Percentiles rank a stretch among this genome's conserved stretches.
These are phyloP conservation scores for Wickerhamiella galacta DNA, from an alignment of 805 yeast genomes.

Conservation along the genomic window DNA sequence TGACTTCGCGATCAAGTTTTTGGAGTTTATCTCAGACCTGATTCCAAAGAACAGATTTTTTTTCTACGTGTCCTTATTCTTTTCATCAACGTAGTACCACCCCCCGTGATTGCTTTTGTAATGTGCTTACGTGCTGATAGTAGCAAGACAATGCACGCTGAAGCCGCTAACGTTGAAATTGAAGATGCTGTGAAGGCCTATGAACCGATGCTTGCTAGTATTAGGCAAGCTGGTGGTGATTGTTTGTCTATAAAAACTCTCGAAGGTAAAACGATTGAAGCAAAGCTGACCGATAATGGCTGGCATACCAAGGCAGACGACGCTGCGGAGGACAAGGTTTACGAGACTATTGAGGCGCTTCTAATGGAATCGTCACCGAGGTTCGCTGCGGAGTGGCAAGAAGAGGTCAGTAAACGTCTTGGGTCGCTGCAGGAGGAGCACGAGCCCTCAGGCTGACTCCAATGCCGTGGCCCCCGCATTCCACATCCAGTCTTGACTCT, in stretches of 20 bases:
- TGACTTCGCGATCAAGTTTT: too few species aligned
- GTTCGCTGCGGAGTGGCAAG: slow-evolving; percentile 13
- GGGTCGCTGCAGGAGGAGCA: neutral
- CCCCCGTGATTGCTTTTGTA: too few species aligned
- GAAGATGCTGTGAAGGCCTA: neutral
- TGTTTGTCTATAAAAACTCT: slow-evolving; percentile 8
- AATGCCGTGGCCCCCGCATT: slow-evolving; percentile 15
- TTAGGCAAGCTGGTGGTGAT: neutral
- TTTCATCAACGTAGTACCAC: too few species aligned
- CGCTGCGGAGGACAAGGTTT: slow-evolving; percentile 4
- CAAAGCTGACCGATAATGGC: slow-evolving; percentile 9
- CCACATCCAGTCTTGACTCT: slow-evolving; percentile 45
- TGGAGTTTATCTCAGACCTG: too few species aligned
- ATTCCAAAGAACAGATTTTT: too few species aligned
- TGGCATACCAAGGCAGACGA: slow-evolving; percentile 7
- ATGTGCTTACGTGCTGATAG: too few species aligned
- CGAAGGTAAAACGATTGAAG: slow-evolving; percentile 6
- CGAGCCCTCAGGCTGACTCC: too few species aligned
- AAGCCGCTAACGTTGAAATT: neutral
- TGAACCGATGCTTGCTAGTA: neutral
- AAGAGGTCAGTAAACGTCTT: slow-evolving; percentile 5
- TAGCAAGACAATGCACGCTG: neutral
- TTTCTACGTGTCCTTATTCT: too few species aligned
- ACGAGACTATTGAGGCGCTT: slow-evolving; percentile 20
- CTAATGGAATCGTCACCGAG: slow-evolving; percentile 16